Evolutionary conservation across 805 yeast genomes (phyloP).

Genomic region (Monosporozyma yasuniensis): DNA sequence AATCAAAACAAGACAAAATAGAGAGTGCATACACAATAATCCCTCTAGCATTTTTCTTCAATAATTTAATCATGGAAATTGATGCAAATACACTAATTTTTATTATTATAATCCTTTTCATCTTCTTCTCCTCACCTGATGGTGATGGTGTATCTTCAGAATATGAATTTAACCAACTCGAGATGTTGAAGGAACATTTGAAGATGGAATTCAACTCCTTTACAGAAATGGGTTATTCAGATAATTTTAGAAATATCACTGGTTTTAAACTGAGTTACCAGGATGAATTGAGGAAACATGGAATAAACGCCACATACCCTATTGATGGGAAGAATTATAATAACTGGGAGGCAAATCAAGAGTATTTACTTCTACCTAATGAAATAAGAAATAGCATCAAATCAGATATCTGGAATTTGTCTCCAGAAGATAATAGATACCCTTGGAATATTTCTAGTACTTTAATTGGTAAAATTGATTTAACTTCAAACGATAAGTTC

Average conservation of each 20-base stretch:
- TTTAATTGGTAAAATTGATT: conserved; percentile 35
- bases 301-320: conserved; percentile 48
- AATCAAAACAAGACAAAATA: neutral
- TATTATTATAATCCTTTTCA: conserved; percentile 23
- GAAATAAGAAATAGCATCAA: conserved; percentile 40
- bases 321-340: conserved; percentile 37
- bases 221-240: conserved; percentile 34
- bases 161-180: conserved; percentile 33
- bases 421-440: conserved; percentile 20
- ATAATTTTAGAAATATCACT: conserved; percentile 62
- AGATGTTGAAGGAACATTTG: conserved; percentile 32
- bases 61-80: conserved; percentile 23
- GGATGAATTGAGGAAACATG: conserved; percentile 42
- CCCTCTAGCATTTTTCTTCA: neutral
- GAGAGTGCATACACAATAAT: neutral
- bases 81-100: conserved; percentile 28
- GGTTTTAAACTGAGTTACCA: conserved; percentile 61
- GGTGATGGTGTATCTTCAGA: conserved; percentile 29
- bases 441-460: conserved; percentile 43
- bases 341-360: conserved; percentile 41
- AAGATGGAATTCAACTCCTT: conserved; percentile 30
- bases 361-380: conserved; percentile 53
- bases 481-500: conserved; percentile 14
- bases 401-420: conserved; percentile 42
- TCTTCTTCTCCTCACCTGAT: conserved; percentile 27